These are phyloP conservation scores for Boletus sp. DNA, from an alignment of 768 basidiomycete genomes.

Conservation along the genomic window DNA sequence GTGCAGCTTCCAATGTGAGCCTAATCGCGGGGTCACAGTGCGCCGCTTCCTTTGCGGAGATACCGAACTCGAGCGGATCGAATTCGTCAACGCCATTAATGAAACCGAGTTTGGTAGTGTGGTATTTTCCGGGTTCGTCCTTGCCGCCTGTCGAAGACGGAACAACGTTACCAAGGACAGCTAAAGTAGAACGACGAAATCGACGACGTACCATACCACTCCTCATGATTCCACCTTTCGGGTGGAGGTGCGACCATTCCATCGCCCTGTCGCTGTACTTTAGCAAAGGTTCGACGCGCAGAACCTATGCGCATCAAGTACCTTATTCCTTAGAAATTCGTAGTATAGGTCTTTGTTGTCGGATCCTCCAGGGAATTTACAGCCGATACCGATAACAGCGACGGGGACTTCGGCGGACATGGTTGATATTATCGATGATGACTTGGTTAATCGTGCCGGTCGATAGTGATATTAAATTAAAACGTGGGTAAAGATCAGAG, in stretches of 20 bases:
- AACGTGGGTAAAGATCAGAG: not conserved
- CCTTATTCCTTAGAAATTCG: constrained; percentile 31
- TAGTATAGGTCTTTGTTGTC: constrained; percentile 31
- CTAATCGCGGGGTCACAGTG: constrained; percentile 32
- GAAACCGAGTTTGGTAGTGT: constrained; percentile 29
- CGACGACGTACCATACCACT: constrained; percentile 30
- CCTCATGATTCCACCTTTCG: constrained; percentile 29
- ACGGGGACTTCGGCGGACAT: constrained; percentile 31
- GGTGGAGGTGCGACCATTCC: constrained; percentile 27
- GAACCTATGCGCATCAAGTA: not conserved
- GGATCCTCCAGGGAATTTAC: constrained; percentile 32
- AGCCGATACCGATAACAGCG: constrained; percentile 32
- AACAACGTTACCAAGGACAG: not conserved
- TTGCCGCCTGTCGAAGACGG: constrained; percentile 19
- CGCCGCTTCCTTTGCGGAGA: constrained; percentile 29
- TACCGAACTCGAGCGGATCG: constrained; percentile 34
- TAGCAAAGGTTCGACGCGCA: not conserved
- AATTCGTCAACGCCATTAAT: constrained; percentile 32
- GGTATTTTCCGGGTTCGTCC: constrained; percentile 32
- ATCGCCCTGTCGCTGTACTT: constrained; percentile 22
- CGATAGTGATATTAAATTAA: constrained; percentile 1
- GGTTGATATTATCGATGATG: constrained; percentile 3
- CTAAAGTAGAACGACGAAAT: not conserved
- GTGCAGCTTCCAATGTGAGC: constrained; percentile 31
- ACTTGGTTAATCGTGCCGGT: not conserved